Evolutionary conservation across 768 basidiomycete genomes (phyloP), one percentile per base, ranked within the genome.

Genomic region (Favolaschia claudopus): DNA sequence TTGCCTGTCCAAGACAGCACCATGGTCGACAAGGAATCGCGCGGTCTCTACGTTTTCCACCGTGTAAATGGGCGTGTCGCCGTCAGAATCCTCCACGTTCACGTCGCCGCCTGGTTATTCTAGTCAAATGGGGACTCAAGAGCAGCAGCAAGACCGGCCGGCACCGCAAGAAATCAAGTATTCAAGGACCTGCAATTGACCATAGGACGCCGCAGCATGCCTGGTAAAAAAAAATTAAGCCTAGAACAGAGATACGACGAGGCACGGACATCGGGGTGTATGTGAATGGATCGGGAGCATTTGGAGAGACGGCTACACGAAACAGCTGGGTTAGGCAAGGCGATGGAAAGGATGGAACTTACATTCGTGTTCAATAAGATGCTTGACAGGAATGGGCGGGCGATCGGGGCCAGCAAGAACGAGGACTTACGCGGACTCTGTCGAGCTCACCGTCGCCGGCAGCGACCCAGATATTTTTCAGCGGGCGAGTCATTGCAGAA

Each of bases 161-260:
- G 42, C 50, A 89, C 92, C 92, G 70, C 79, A 80, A 14, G 86
- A 84, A 55, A 95, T 77, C 55, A 97, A 85, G 75, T 93, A 96
- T 14, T 86, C 81, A 31, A 97, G 77, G 37, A 95, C 72, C 43
- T 89, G 75, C 9, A 91, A 70, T 28, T 95, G 95, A 17, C 87
- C 92, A 68, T 96, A 97, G 1, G 95, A 96, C 1, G 95, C 95
- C 14, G 95, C 95, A 17, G 95, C 95, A 74, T 97, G 95, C 88
- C 91, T 93, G 38, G 54, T 20, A 40, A 62, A 44, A n/a, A 40
- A 62, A 44, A n/a, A 36, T 40, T 61, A 53, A 64, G 50, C 34
- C 55, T 46, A 49, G 58, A 62, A 57, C 42, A 55, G 46, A 29
- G 42, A 54, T 46, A 50, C 62, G 55, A 57, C 54, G 51, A 34